phyloP scores from a whole-genome alignment of 768 basidiomycete species.

The Collybia nuda region DNA sequence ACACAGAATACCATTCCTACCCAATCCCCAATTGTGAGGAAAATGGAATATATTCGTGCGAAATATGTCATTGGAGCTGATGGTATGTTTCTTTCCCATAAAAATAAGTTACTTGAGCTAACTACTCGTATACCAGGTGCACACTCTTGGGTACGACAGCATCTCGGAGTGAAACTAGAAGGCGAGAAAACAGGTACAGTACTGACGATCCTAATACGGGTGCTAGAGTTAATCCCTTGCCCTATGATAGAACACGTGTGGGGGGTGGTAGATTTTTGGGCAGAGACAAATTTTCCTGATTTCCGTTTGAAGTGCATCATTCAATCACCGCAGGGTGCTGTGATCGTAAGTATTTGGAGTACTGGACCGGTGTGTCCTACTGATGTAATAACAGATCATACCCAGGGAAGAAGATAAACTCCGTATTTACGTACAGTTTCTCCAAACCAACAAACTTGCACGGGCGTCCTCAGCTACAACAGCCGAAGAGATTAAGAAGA shows the following conservation, averaged over 20 bases:
- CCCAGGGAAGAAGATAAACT: constrained; percentile 14
- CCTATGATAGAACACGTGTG: constrained; percentile 12
- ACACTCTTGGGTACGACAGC: constrained; percentile 18
- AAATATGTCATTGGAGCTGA: constrained; percentile 22
- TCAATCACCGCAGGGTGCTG: constrained; percentile 12
- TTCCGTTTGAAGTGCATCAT: constrained; percentile 14
- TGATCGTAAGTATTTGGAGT: constrained; percentile 2
- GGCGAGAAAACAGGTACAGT: constrained; percentile 13
- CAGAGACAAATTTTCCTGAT: constrained; percentile 16
- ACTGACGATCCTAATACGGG: background rate
- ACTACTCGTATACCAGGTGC: constrained; percentile 10
- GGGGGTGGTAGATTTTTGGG: constrained; percentile 17
- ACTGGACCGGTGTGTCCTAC: background rate
- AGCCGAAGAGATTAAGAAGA: background rate
- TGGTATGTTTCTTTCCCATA: constrained; percentile 10
- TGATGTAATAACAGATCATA: background rate
- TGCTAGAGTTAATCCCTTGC: no score
- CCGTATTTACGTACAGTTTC: constrained; percentile 12
- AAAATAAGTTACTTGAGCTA: background rate
- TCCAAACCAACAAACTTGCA: background rate
- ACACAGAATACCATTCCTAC: no score
- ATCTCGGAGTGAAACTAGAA: constrained; percentile 13
- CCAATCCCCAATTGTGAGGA: no score
- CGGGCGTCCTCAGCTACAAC: background rate
- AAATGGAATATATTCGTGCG: constrained; percentile 6